Percentiles rank a stretch among this genome's conserved stretches.
phyloP scores from a whole-genome alignment of 345 rosid genomes.

The Mercurialis annua region DNA sequence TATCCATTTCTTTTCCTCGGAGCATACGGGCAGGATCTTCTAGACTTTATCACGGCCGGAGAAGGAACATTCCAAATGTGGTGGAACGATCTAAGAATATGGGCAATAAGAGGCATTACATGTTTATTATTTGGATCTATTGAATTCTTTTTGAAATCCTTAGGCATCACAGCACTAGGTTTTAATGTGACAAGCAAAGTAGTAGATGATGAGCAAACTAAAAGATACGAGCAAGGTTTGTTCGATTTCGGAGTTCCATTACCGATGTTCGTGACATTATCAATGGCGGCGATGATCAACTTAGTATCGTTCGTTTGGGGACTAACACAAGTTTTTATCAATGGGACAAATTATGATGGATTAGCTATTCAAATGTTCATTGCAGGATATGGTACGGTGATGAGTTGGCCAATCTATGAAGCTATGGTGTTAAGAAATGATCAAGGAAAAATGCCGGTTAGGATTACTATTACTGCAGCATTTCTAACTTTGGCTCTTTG shows the following conservation, averaged over 20 bases:
- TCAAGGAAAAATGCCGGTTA: conserved; percentile 44
- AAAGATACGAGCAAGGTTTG: conserved; percentile 47
- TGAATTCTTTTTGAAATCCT: conserved; percentile 42
- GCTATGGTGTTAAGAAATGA: conserved; percentile 61
- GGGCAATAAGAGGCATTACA: conserved; percentile 48
- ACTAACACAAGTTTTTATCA: conserved; percentile 2
- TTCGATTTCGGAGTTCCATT: conserved; percentile 62
- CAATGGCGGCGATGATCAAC: conserved; percentile 49
- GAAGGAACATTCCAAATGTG: conserved; percentile 52
- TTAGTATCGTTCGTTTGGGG: conserved; percentile 39
- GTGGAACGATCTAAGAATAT: conserved; percentile 76
- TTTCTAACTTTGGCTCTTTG: conserved; percentile 33
- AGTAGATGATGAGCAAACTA: conserved; percentile 43
- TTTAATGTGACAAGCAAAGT: conserved; percentile 66
- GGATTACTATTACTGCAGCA: conserved; percentile 25
- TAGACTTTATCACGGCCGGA: conserved; percentile 33
- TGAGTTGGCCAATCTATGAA: conserved; percentile 55
- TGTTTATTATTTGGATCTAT: conserved; percentile 35
- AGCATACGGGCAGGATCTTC: conserved; percentile 47
- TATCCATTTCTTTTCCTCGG: conserved; percentile 59
- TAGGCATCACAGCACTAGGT: conserved; percentile 43
- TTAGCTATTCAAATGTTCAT: conserved; percentile 36
- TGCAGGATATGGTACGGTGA: conserved; percentile 40
- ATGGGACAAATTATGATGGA: conserved; percentile 22
- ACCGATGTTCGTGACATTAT: conserved; percentile 46